Evolutionary conservation across 1,139 yeast species (phyloP), one percentile per base, ranked within the genome.

Genomic region (Saccharomyces pastorianus): DNA sequence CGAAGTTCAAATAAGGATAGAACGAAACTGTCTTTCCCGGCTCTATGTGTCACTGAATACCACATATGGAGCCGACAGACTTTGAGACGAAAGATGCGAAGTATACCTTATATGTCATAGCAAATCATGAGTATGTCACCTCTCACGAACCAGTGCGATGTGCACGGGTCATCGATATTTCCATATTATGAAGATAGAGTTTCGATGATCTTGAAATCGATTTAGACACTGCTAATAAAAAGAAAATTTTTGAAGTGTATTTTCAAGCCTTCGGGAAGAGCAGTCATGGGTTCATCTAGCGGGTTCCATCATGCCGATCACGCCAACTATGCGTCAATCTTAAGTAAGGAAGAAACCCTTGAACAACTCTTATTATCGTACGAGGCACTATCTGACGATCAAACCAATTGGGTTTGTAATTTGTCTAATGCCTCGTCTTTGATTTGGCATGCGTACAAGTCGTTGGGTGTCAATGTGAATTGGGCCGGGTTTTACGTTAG

Each of bases 401-500:
- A 86, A 55, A 65, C 74, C 29, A 87, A 88, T 70, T 90, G 96
- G 96, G 91, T 91, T 2, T 83, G 95, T 59, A 93, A 93, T 65
- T 72, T 90, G 34, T 81, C 97, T 29, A 93, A 93, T 64, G 86
- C 93, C 41, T 77, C 96, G 5, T 86, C 96, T 3, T 74, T 93
- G 54, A 63, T 93, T 50, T 91, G 97, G 96, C 85, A 89, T 64
- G 93, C 88, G 13, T 91, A 88, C 70, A 84, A 81, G 56, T 79
- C 89, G 0, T 66, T 85, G 5, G 67, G 67, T 13, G 59, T 67
- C 28, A 68, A 73, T 1, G 88, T 91, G 25, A 93, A 93, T 68
- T 93, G 99, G 99, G 82, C 96, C 0, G 99, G 99, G 0, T 90
- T 93, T 67, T 93, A 93, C 64, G 81, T 88, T 0, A 52, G 58